phyloP scores from a whole-genome alignment of 371 early-diverging fungal genomes.

The Actinomucor elegans region DNA sequence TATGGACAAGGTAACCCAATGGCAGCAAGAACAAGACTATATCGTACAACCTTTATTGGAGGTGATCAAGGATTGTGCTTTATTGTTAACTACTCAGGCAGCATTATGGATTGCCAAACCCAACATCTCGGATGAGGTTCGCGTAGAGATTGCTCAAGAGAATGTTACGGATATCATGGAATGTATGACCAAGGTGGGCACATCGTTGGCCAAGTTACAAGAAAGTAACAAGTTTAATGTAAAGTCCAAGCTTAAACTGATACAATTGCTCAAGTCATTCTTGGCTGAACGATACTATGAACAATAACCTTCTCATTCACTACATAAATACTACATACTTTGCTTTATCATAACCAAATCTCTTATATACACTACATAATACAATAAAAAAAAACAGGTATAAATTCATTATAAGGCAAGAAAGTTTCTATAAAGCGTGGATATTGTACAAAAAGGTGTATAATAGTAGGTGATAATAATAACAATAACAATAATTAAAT shows the following conservation, averaged over 20 bases:
- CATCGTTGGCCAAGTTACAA: constrained; percentile 12
- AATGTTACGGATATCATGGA: constrained; percentile 28
- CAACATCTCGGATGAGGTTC: constrained; percentile 15
- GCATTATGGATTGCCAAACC: constrained; percentile 41
- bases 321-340: too few relatives aligned
- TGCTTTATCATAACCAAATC: too few relatives aligned
- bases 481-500: too few relatives aligned
- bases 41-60: constrained; percentile 9
- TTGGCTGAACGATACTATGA: constrained; percentile 12
- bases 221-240: background rate
- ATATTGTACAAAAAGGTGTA: too few relatives aligned
- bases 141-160: constrained; percentile 30
- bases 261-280: constrained; percentile 6
- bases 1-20: constrained; percentile 19
- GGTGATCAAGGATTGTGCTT: constrained; percentile 27
- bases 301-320: too few relatives aligned
- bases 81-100: constrained; percentile 30
- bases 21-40: constrained; percentile 6
- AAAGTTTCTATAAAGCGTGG: too few relatives aligned
- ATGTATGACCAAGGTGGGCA: constrained; percentile 12
- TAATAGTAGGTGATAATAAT: too few relatives aligned
- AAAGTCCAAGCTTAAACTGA: constrained; percentile 4
- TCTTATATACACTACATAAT: too few relatives aligned
- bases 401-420: too few relatives aligned
- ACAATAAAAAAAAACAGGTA: too few relatives aligned